These are phyloP conservation scores for Monilinia fructigena DNA, from an alignment of 2,329 filamentous ascomycete species.

Conservation along the genomic window DNA sequence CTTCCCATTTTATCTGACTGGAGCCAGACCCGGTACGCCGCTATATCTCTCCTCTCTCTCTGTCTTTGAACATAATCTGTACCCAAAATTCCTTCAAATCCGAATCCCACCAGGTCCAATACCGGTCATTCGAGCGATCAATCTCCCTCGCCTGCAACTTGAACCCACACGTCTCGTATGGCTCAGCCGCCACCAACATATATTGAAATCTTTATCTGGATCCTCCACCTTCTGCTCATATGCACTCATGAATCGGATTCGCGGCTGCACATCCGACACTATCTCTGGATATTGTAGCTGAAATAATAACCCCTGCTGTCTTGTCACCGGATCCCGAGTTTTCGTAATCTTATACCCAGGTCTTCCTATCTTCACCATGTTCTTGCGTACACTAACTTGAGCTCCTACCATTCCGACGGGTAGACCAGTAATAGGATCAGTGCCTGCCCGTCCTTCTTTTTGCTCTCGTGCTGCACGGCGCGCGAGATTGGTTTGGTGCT, in stretches of 20 bases:
- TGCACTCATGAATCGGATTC: conserved; percentile 95
- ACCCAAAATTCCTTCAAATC: conserved; percentile 98
- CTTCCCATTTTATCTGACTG: conserved; percentile 30
- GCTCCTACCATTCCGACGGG: conserved; percentile 74
- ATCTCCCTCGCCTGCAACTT: conserved; percentile 94
- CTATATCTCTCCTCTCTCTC: conserved; percentile 90
- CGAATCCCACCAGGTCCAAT: conserved; percentile 93
- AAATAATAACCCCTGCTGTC: conserved; percentile 90
- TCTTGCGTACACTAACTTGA: conserved; percentile 63
- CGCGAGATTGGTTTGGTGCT: conserved; percentile 97
- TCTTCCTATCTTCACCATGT: conserved; percentile 90
- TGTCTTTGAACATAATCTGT: conserved; percentile 97
- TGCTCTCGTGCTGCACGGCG: conserved; percentile 93
- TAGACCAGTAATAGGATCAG: conserved; percentile 66
- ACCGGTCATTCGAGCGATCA: conserved; percentile 81
- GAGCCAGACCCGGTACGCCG: conserved; percentile 59
- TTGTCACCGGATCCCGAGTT: conserved; percentile 80
- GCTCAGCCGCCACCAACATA: conserved; percentile 89
- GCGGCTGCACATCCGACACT: conserved; percentile 68
- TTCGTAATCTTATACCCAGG: conserved; percentile 99
- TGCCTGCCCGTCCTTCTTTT: conserved; percentile 71
- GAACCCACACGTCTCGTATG: conserved; percentile 96
- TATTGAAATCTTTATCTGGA: conserved; percentile 93
- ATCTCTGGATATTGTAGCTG: conserved; percentile 96
- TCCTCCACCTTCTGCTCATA: conserved; percentile 96